Base-by-base conservation (phyloP, 805 yeast species). In the Huiozyma naganishii region DNA sequence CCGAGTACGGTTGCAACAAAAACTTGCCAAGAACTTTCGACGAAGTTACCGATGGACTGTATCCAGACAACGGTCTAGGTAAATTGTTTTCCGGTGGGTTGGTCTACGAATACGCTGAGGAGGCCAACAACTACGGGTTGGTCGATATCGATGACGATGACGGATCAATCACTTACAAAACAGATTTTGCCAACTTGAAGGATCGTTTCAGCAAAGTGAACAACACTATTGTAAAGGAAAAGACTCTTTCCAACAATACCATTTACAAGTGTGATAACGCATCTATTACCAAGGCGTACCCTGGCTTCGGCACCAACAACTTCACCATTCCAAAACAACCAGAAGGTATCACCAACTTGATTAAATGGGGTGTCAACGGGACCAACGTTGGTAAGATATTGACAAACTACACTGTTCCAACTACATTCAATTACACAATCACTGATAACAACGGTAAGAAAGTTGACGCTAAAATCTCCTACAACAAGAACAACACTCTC, bases 81-180 rank as follows among this genome's bases (percentile, higher is more conserved):
- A 59, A 73, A 43, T 74, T 79, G 6, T 77, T 89, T 56, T 77
- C 88, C 41, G 97, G 97, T 52, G 96, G 96, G 10, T 73, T 89
- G 47, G 95, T 89, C n/a, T 89, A 88, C 65, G 95, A 89, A 66
- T 89, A 82, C 67, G 75, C 85, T 11, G 75, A 83, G 58, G 95
- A 87, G 64, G 73, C 68, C 10, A 76, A 80, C 52, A 62, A 84
- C 55, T 89, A 85, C 56, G 97, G 97, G 17, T 73, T 89, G 48
- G 87, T 81, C 34, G 62, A 69, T 23, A 63, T 80, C 30, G 71
- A 66, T 45, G 63, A 62, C 34, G 48, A 55, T 27, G 71, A 73
- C 41, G 70, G 72, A 29, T 63, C 67, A 1, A 45, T 74, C 13
- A 54, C 67, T 6, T 68, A 65, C 36, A 61, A 64, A 40, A 57